Percentiles rank a stretch among this genome's conserved stretches.
Conservation (phyloP, 192 early-diverging fungal genomes). For the Physocladia obscura region DNA sequence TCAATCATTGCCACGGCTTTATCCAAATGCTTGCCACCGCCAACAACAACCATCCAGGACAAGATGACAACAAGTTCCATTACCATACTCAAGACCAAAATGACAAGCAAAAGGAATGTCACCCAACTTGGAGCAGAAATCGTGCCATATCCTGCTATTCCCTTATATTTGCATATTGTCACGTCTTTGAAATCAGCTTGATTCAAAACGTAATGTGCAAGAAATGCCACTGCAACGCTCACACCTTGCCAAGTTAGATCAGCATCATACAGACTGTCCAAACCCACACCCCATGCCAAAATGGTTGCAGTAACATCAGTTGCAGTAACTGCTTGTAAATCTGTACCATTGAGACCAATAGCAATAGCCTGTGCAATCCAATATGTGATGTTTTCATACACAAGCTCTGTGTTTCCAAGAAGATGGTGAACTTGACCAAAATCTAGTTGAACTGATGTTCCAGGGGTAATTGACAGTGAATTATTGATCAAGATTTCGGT, state of each 20-base stretch:
- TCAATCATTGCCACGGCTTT: background rate
- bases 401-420: background rate
- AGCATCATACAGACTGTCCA: background rate
- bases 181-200: background rate
- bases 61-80: background rate
- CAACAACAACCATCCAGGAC: slow-evolving; percentile 1
- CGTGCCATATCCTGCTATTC: background rate
- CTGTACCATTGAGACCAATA: background rate
- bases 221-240: background rate
- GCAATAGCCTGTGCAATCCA: slow-evolving; percentile 6
- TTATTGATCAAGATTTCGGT: background rate
- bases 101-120: background rate
- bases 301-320: background rate
- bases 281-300: background rate
- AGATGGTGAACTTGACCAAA: background rate
- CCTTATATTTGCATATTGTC: background rate
- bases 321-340: background rate
- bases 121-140: background rate
- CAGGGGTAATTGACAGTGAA: too few relatives aligned
- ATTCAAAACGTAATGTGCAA: background rate
- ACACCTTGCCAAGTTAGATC: background rate
- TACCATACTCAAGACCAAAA: background rate
- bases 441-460: background rate
- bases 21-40: background rate
- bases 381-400: background rate